A percentile compares a stretch with the other conserved stretches of the same genome.
Evolutionary conservation across 2,329 filamentous ascomycete genomes (phyloP).

Genomic region (Lizonia empirigonia): DNA sequence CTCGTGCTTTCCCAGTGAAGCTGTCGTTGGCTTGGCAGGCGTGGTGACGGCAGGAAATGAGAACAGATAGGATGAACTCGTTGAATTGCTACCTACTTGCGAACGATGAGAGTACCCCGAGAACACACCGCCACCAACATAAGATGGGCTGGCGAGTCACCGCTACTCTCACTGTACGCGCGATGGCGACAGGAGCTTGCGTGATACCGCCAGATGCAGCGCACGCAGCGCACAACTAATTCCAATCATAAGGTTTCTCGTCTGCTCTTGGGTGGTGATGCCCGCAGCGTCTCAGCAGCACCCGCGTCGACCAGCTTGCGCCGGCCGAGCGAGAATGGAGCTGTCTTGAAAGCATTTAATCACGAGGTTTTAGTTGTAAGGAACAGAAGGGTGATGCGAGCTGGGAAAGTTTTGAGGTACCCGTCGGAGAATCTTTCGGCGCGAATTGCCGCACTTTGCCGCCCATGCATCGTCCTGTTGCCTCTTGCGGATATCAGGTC

Average conservation of each 20-base stretch:
- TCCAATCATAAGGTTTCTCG: slow-evolving; percentile 55
- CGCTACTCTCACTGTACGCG: neutral
- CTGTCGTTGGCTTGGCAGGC: slow-evolving; percentile 16
- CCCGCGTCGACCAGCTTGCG: slow-evolving; percentile 55
- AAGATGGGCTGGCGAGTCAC: slow-evolving; percentile 3
- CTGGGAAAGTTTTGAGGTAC: slow-evolving; percentile 24
- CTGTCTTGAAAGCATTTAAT: slow-evolving; percentile 69
- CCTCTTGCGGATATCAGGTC: slow-evolving; percentile 32
- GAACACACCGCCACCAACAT: slow-evolving; percentile 4
- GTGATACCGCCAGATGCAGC: slow-evolving; percentile 7
- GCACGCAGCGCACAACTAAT: slow-evolving; percentile 47
- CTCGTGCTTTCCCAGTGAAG: slow-evolving; percentile 7
- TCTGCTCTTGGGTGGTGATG: slow-evolving; percentile 55
- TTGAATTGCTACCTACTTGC: slow-evolving; percentile 23
- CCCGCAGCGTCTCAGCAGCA: slow-evolving; percentile 57
- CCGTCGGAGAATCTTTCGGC: slow-evolving; percentile 27
- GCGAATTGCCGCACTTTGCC: slow-evolving; percentile 11
- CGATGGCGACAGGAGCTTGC: neutral
- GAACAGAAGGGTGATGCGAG: slow-evolving; percentile 47
- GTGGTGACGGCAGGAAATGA: slow-evolving; percentile 1
- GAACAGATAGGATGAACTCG: slow-evolving; percentile 2
- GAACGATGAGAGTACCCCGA: neutral
- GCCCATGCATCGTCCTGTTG: slow-evolving; percentile 29
- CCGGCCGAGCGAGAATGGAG: slow-evolving; percentile 59
- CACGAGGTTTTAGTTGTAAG: slow-evolving; percentile 81